Conservation (phyloP, 2,329 filamentous ascomycete genomes). For the Pleomassaria siparia region DNA sequence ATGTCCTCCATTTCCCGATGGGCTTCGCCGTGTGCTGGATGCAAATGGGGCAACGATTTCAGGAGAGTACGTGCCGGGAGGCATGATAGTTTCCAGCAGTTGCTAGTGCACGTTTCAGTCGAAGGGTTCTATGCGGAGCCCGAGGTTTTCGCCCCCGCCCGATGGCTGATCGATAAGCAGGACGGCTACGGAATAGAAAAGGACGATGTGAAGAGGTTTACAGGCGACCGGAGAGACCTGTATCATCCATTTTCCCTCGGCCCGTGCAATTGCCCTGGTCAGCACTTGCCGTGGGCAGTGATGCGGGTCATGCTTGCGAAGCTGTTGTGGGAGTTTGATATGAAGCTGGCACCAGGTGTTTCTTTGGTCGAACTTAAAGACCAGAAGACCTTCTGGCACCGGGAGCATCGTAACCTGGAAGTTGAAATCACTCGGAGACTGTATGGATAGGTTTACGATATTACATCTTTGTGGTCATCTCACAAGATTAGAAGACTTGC, state of each 20-base stretch:
- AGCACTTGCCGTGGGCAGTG: conserved; percentile 11
- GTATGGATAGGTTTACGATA: no score
- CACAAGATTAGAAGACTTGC: no score
- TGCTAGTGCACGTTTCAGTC: conserved; percentile 4
- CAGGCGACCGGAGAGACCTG: no score
- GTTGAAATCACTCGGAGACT: no score
- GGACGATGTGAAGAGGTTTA: no score
- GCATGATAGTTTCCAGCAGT: background rate
- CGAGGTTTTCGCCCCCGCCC: conserved; percentile 2
- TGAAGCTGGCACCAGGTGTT: background rate
- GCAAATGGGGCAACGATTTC: background rate
- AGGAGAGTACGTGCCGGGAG: background rate
- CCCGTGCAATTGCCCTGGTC: conserved; percentile 10
- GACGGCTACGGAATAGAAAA: no score
- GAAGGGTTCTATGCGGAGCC: background rate
- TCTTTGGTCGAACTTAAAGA: no score
- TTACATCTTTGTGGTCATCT: no score
- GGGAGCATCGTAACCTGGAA: no score
- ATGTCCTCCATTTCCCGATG: conserved; percentile 4
- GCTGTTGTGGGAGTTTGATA: conserved; percentile 11
- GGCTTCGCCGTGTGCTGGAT: background rate
- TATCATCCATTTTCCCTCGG: conserved; percentile 11
- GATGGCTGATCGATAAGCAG: conserved; percentile 1
- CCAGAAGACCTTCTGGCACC: no score
- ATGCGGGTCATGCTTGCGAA: conserved; percentile 12